Base-by-base conservation (phyloP, 2,329 filamentous ascomycete genomes). In the Venturia carpophila region DNA sequence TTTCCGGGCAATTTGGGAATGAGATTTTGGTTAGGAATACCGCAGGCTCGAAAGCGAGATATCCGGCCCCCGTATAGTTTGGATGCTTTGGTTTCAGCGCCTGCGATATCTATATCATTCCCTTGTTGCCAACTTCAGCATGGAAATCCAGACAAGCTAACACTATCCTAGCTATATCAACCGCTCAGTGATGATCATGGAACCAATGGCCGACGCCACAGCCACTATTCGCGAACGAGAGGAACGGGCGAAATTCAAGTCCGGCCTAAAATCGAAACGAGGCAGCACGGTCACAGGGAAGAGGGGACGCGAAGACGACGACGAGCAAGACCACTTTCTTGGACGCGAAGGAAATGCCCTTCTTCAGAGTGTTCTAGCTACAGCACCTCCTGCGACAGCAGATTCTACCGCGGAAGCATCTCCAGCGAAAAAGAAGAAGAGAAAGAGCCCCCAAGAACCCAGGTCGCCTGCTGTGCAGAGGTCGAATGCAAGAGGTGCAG, bases 131-230 rank as follows among this genome's bases (percentile, higher is more conserved):
- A n/a, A 6, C 10, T 11, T 10, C 24, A 5, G 10, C 45, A 21
- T 10, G 3, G n/a, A 47, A 47, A 47, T 9, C 45, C n/a, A 10
- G 6, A 24, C n/a, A 47, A 21, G 17, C 52, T 56, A n/a, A 56
- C 30, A 56, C 17, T 15, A 37, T 56, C 5, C 4, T 13, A 56
- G 52, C 60, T 93, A 93, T 73, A 88, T 93, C 69, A 86, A 87
- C 68, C 81, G 89, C 65, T 90, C 87, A 67, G 89, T 95, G 64
- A 90, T 93, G 84, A 86, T 89, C 65, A 81, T 90, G 79, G 85
- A 90, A 75, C 88, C 89, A 17, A 91, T 94, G 88, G 87, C 88
- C 21, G 82, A 80, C 47, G 82, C 82, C 64, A 89, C 87, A 19
- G 83, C 82, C 47, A 80, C 84, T 66, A 81, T 85, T 60, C 83